phyloP scores from a whole-genome alignment of 192 early-diverging fungal species.

The Kickxella alabastrina region DNA sequence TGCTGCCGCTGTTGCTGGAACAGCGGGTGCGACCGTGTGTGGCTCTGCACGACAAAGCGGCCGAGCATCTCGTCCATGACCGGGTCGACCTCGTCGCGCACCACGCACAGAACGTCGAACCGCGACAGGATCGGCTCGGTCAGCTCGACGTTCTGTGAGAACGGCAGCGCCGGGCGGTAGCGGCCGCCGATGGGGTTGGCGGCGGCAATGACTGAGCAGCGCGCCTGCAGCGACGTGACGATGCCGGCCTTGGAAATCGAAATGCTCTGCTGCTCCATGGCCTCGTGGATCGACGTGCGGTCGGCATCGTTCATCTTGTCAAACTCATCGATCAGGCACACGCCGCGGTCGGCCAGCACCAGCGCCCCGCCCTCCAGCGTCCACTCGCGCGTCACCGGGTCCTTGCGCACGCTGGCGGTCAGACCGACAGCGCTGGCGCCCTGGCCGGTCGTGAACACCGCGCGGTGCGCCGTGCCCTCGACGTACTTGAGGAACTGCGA shows the following conservation, averaged over 20 bases:
- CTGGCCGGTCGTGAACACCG: conserved; percentile 83
- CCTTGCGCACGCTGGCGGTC: conserved; percentile 79
- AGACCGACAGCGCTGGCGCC: conserved; percentile 82
- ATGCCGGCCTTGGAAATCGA: conserved; percentile 88
- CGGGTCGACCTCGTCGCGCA: conserved; percentile 89
- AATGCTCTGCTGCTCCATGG: conserved; percentile 88
- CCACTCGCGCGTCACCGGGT: conserved; percentile 84
- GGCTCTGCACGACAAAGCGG: conserved; percentile 89
- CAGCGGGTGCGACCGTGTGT: conserved; percentile 86
- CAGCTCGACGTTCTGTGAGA: conserved; percentile 96
- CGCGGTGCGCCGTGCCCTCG: conserved; percentile 79
- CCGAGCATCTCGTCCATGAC: conserved; percentile 87
- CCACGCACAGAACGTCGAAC: conserved; percentile 96
- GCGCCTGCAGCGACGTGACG: conserved; percentile 78
- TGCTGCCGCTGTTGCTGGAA: conserved; percentile 22
- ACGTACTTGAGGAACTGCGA: conserved; percentile 84
- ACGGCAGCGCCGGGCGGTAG: conserved; percentile 85
- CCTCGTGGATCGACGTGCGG: conserved; percentile 92
- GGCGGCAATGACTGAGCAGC: conserved; percentile 76
- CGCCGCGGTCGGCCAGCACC: conserved; percentile 82
- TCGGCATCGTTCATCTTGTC: conserved; percentile 92
- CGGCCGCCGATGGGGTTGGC: conserved; percentile 83
- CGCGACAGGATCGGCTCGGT: conserved; percentile 98
- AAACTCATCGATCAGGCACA: conserved; percentile 87
- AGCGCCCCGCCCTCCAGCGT: conserved; percentile 86